Evolutionary conservation across 164 flowering plant genomes (phyloP).

Genomic region (Piper longum): DNA sequence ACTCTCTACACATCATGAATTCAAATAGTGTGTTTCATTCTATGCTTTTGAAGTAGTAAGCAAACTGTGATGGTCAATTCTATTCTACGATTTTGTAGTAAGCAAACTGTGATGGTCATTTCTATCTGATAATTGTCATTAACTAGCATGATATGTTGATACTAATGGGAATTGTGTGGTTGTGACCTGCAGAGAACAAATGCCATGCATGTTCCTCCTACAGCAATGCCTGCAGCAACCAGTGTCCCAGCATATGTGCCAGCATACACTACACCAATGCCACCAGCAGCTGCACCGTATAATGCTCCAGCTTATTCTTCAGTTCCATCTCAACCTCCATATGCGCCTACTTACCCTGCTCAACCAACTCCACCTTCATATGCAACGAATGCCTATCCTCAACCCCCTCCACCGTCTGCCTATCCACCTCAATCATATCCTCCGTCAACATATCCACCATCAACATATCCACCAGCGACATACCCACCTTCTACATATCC

Average conservation of each 20-base stretch:
- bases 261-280: slow-evolving; percentile 22
- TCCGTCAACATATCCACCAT: slow-evolving; percentile 38
- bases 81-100: neutral
- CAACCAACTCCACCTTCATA: slow-evolving; percentile 13
- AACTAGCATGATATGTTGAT: neutral
- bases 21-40: neutral
- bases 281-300: slow-evolving; percentile 16
- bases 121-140: neutral
- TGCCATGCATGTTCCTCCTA: slow-evolving; percentile 31
- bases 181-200: slow-evolving; percentile 33
- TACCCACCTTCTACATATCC: slow-evolving; percentile 7
- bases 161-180: neutral
- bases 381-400: slow-evolving; percentile 27
- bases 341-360: slow-evolving; percentile 7
- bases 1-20: no score
- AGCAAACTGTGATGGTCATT: neutral
- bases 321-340: neutral
- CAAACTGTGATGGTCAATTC: neutral
- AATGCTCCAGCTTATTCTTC: slow-evolving; percentile 17
- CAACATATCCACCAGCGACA: slow-evolving; percentile 19
- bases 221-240: slow-evolving; percentile 34
- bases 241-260: slow-evolving; percentile 13
- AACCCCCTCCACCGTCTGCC: slow-evolving; percentile 16
- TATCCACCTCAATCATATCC: slow-evolving; percentile 18
- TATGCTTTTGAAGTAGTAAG: neutral